phyloP scores from a whole-genome alignment of 129 eudicot genomes.

The Chrysanthemum makinoi region DNA sequence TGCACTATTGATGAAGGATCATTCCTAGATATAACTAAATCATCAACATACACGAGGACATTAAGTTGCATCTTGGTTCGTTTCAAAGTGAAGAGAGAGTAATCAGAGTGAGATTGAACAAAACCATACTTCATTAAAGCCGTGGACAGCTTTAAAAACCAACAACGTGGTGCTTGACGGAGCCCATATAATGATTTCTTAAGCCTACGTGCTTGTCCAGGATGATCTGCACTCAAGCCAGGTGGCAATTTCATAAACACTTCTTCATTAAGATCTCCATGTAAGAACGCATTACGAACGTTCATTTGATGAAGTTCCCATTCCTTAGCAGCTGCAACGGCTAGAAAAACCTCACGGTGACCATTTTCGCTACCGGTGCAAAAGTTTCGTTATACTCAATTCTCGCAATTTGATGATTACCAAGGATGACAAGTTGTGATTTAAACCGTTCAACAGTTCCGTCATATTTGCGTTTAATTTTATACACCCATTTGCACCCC shows the following conservation, averaged over 20 bases:
- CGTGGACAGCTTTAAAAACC: conserved; percentile 3
- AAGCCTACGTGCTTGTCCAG: conserved; percentile 8
- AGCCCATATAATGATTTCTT: conserved; percentile 19
- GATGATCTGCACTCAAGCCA: neutral
- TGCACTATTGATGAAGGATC: neutral
- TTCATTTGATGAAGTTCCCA: too few relatives aligned
- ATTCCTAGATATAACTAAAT: conserved; percentile 15
- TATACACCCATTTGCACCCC: conserved; percentile 17
- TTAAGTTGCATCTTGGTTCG: neutral
- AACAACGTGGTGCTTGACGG: conserved; percentile 19
- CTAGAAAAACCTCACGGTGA: too few relatives aligned
- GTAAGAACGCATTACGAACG: too few relatives aligned
- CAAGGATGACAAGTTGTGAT: conserved; percentile 5
- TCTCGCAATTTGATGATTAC: conserved; percentile 1
- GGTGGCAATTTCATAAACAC: conserved; percentile 2
- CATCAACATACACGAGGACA: conserved; percentile 16
- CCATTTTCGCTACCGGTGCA: too few relatives aligned
- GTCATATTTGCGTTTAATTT: neutral
- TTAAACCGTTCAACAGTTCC: neutral
- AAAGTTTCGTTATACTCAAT: too few relatives aligned
- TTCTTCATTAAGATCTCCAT: too few relatives aligned
- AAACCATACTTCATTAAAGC: conserved; percentile 14
- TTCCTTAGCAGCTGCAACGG: too few relatives aligned
- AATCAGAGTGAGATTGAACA: conserved; percentile 1
- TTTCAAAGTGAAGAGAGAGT: conserved; percentile 5